Evolutionary conservation across 768 basidiomycete genomes (phyloP).

Genomic region (Kwoniella heveanensis): DNA sequence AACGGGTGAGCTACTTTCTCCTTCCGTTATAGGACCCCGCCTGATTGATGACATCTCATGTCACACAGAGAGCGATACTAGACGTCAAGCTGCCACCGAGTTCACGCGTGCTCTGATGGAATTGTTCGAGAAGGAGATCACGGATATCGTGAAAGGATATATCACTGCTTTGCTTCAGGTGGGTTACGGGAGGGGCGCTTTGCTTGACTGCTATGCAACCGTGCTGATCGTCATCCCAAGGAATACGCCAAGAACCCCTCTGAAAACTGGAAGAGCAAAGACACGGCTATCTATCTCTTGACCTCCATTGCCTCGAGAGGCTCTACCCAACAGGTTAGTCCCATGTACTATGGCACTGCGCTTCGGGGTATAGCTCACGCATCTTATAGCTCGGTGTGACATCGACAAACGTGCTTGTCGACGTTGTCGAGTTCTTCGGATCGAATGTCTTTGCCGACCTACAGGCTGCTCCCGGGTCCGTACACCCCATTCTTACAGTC

Average conservation of each 20-base stretch:
- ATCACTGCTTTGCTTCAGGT: conserved; percentile 70
- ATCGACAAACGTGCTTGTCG: conserved; percentile 84
- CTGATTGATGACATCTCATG: no score
- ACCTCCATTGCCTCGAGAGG: conserved; percentile 91
- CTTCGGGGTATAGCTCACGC: background rate
- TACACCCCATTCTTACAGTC: conserved; percentile 89
- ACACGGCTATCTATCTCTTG: conserved; percentile 87
- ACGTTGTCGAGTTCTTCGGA: conserved; percentile 94
- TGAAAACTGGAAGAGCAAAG: conserved; percentile 86
- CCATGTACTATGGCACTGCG: background rate
- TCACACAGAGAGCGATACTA: conserved; percentile 71
- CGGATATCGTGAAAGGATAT: conserved; percentile 82
- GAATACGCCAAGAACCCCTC: conserved; percentile 63
- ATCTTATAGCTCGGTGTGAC: conserved; percentile 79
- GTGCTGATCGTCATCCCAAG: conserved; percentile 24
- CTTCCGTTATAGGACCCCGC: no score
- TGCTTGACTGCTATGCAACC: background rate
- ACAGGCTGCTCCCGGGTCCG: conserved; percentile 66
- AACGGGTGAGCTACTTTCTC: conserved; percentile 58
- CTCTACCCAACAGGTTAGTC: conserved; percentile 73
- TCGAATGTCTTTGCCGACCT: conserved; percentile 87
- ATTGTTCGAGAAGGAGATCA: conserved; percentile 76
- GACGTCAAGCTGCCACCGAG: conserved; percentile 90
- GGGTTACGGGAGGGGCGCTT: conserved; percentile 3
- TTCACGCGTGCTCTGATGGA: conserved; percentile 90